Percentiles rank a stretch among this genome's conserved stretches.
Evolutionary conservation across 1,284 basidiomycete species (phyloP).

Genomic region (Austropuccinia psidii): DNA sequence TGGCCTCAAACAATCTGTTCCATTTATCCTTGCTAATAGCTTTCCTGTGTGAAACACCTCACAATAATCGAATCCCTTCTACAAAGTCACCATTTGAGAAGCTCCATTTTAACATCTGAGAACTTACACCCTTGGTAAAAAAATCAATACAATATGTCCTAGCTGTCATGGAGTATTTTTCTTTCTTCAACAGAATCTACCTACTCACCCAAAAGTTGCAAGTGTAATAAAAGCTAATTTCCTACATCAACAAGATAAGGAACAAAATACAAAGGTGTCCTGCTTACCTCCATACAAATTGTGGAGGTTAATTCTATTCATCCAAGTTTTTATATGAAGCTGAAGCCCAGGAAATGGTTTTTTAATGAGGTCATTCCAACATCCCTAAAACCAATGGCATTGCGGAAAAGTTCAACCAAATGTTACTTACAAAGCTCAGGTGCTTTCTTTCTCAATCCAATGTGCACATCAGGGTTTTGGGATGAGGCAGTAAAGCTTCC

Average conservation of each 20-base stretch:
- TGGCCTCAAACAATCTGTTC: not conserved
- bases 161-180: conserved; percentile 5
- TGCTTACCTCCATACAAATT: not conserved
- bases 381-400: not conserved
- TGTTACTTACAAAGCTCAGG: not conserved
- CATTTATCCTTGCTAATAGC: not conserved
- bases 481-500: not conserved
- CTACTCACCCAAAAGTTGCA: not conserved
- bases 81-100: not conserved
- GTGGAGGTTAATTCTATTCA: not conserved
- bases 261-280: not conserved
- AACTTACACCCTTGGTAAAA: not conserved
- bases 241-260: not conserved
- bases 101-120: not conserved
- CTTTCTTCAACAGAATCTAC: not conserved
- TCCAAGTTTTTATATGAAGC: not conserved
- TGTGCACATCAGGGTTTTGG: not conserved
- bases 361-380: not conserved
- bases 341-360: not conserved
- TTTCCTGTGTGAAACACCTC: not conserved
- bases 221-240: not conserved
- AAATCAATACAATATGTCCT: not conserved
- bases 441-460: not conserved
- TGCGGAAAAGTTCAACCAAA: conserved; percentile 15
- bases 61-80: too few species aligned